Percentiles rank a stretch among this genome's conserved stretches.
These are phyloP conservation scores for Ceratobasidium sp. DNA, from an alignment of 1,284 basidiomycete genomes.

Conservation along the genomic window DNA sequence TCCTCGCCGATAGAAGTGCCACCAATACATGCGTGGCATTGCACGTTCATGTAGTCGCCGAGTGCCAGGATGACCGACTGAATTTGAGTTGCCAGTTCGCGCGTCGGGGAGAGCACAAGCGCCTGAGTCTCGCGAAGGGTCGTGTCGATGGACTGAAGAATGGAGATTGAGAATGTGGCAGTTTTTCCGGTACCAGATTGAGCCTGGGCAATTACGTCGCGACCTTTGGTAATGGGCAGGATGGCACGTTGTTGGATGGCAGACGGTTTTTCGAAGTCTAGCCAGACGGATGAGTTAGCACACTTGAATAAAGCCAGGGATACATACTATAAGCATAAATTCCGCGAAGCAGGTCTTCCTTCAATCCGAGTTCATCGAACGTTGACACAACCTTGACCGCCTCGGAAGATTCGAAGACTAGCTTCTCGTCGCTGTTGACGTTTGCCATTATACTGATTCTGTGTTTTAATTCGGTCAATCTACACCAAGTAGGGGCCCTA, in stretches of 20 bases:
- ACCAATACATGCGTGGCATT: slow-evolving; percentile 99
- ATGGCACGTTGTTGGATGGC: slow-evolving; percentile 99
- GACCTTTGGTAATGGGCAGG: slow-evolving; percentile 92
- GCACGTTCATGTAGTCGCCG: slow-evolving; percentile 99
- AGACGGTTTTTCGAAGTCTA: slow-evolving; percentile 99
- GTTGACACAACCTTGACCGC: slow-evolving; percentile 87
- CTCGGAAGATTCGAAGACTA: slow-evolving; percentile 98
- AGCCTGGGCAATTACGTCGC: slow-evolving; percentile 98
- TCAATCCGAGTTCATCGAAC: slow-evolving; percentile 94
- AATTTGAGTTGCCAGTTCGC: slow-evolving; percentile 97
- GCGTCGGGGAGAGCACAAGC: slow-evolving; percentile 93
- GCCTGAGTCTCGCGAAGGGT: slow-evolving; percentile 97
- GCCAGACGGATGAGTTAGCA: slow-evolving; percentile 32
- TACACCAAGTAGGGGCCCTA: background rate
- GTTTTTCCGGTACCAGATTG: slow-evolving; percentile 99
- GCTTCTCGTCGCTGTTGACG: slow-evolving; percentile 68
- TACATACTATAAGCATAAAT: slow-evolving; percentile 98
- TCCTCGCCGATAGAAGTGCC: slow-evolving; percentile 98
- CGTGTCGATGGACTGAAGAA: slow-evolving; percentile 96
- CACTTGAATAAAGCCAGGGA: slow-evolving; percentile 17
- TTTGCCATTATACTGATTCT: slow-evolving; percentile 53
- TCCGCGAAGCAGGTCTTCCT: slow-evolving; percentile 95
- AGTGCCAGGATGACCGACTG: slow-evolving; percentile 98
- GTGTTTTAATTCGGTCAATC: background rate
- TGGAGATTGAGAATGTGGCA: slow-evolving; percentile 96